Evolutionary conservation across 2,329 filamentous ascomycete species (phyloP), one percentile per base, ranked within the genome.

Genomic region (Dendrostoma leiphaemia): DNA sequence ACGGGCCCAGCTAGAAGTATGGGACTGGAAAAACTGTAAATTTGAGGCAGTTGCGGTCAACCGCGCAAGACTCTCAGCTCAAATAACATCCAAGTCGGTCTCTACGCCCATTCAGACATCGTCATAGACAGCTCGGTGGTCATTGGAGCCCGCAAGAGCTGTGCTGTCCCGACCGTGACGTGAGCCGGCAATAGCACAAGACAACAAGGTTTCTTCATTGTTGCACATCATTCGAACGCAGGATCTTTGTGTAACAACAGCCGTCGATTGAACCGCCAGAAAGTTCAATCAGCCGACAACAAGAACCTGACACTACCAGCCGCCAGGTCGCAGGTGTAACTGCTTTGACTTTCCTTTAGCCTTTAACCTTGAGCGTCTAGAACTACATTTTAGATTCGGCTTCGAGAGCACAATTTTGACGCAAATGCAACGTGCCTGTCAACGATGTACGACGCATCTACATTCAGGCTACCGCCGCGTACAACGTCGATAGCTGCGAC

Each of bases 271-370:
- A 21, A 29, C 26, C 41, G 6, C 60, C 24, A 43, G 21, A 73
- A 37, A 63, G 68, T 8, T 69, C 71, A 62, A 66, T 65, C 61
- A 72, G 71, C 61, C 65, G 69, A 51, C 46, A 55, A 15, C 9
- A n/a, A 4, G 43, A 46, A 49, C 38, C 45, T 29, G 50, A n/a
- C 28, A 29, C 50, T 56, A 43, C 52, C 48, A 29, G 48, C 35
- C 48, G 48, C 53, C 43, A 52, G 24, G 48, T 48, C 34, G 43
- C 37, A 52, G 34, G 40, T 21, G 12, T 7, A 13, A 10, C 5
- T 13, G 17, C 19, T 19, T 6, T 17, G 5, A 13, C 8, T 17
- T 21, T 34, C 35, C 17, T 13, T 10, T 1, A 24, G 8, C 12
- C 21, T 7, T 17, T 21, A 17, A n/a, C 6, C 15, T 4, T 15